Evolutionary conservation across 139 green algal genomes (phyloP), one percentile per base, ranked within the genome.

Genomic region (Yamagishiella unicocca): DNA sequence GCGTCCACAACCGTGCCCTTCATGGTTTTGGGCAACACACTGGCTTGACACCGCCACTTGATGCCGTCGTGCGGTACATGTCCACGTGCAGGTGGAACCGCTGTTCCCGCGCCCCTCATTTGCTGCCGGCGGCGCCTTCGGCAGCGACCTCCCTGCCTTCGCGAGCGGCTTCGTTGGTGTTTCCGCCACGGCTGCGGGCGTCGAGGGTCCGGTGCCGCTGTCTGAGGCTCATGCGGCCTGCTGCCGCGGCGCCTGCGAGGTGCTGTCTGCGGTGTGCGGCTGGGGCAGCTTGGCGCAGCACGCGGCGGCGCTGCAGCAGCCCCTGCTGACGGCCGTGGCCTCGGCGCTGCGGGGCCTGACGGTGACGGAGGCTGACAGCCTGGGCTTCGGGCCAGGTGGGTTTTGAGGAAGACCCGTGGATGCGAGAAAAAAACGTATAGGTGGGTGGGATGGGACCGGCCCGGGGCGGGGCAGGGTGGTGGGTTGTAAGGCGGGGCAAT

Each of bases 171-270:
- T 25, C 50, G 14, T 17, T 25, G 50, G 14, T 17, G 50, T 17
- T 17, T 17, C 50, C 50, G 14, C n/a, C 33, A 1, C 12, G 5
- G 77, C 54, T 37, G 35, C 54, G 27, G 77, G 77, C 27, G 22
- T 24, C 46, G 74, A 82, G n/a, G 74, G 38, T n/a, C 29, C 74
- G n/a, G 74, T 35, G 33, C 29, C 8, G 46, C 46, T 82, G 45
- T 82, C 74, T 5, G 74, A 82, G 74, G 29, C 74, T 2, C 74
- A 82, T 33, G 46, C 74, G 22, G 74, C 74, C 46, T 46, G 45
- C 74, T 82, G 74, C 74, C 27, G 31, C 10, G 29, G 10, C 50
- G 74, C 74, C 46, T 82, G 74, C 74, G 50, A 43, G 45, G 45
- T 82, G 46, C 53, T 82, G 74, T 22, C 31, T 8, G 46, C 14